Conservation (phyloP, 2,329 filamentous ascomycete species). For the Fusarium camptoceras region DNA sequence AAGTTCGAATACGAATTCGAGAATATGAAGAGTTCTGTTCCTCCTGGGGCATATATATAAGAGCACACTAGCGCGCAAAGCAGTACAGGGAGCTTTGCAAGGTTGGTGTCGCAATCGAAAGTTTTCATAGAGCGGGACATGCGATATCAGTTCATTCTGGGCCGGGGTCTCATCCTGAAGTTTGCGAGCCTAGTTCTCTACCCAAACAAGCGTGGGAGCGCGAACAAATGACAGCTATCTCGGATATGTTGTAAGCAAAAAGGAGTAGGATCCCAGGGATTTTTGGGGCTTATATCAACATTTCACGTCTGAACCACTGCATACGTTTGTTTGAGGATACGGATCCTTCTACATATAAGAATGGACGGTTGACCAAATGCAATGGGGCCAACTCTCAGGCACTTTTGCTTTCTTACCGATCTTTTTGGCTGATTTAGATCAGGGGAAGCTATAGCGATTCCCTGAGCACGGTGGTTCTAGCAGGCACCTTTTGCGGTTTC, state of each 20-base stretch:
- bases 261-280: neutral
- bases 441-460: neutral
- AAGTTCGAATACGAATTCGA: constrained; percentile 30
- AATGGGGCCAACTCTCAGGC: neutral
- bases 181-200: neutral
- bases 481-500: neutral
- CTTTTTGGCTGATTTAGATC: neutral
- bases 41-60: neutral
- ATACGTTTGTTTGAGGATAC: neutral
- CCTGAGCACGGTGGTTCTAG: neutral
- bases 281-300: neutral
- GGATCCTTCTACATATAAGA: no score
- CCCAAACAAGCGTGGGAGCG: neutral
- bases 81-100: neutral
- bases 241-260: neutral
- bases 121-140: neutral
- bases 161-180: neutral
- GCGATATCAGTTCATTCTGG: constrained; percentile 3
- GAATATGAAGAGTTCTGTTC: neutral
- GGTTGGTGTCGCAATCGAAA: constrained; percentile 9
- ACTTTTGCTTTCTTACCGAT: neutral
- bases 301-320: neutral
- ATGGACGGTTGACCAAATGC: neutral
- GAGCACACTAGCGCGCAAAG: neutral
- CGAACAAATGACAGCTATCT: neutral